Evolutionary conservation across 805 yeast species (phyloP).

Genomic region (Vanderwaltozyma verrucispora): DNA sequence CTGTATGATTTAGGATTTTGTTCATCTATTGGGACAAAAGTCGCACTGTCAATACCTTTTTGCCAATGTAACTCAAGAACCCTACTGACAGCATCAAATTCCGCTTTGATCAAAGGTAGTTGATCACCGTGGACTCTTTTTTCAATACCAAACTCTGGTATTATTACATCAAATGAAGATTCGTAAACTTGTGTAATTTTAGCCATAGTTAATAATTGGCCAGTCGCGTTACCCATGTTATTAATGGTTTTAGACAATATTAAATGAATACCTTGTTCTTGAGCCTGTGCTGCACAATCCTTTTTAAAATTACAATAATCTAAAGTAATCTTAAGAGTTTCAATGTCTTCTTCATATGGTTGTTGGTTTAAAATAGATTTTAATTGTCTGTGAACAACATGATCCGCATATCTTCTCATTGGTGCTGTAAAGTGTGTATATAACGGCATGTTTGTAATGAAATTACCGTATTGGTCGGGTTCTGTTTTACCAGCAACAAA

Average conservation of each 20-base stretch:
- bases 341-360: slow-evolving; percentile 45
- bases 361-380: slow-evolving; percentile 45
- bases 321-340: slow-evolving; percentile 66
- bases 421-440: slow-evolving; percentile 95
- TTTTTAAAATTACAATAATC: slow-evolving; percentile 93
- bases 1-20: slow-evolving; percentile 66
- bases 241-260: slow-evolving; percentile 74
- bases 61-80: slow-evolving; percentile 86
- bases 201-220: slow-evolving; percentile 77
- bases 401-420: slow-evolving; percentile 81
- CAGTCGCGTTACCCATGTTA: slow-evolving; percentile 58
- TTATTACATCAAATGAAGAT: slow-evolving; percentile 85
- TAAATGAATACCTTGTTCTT: slow-evolving; percentile 88
- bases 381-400: slow-evolving; percentile 86
- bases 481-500: slow-evolving; percentile 82
- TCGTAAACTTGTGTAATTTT: slow-evolving; percentile 88
- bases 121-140: slow-evolving; percentile 97
- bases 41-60: slow-evolving; percentile 82
- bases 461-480: slow-evolving; percentile 68
- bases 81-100: slow-evolving; percentile 61
- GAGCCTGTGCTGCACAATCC: slow-evolving; percentile 88
- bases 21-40: slow-evolving; percentile 86
- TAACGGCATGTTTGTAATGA: slow-evolving; percentile 68
- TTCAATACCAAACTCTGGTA: slow-evolving; percentile 91
- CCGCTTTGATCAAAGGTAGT: slow-evolving; percentile 84